A percentile compares a stretch with the other conserved stretches of the same genome.
These are phyloP conservation scores for Polysphondylium violaceum DNA, from an alignment of 78 protist species.

Conservation along the genomic window DNA sequence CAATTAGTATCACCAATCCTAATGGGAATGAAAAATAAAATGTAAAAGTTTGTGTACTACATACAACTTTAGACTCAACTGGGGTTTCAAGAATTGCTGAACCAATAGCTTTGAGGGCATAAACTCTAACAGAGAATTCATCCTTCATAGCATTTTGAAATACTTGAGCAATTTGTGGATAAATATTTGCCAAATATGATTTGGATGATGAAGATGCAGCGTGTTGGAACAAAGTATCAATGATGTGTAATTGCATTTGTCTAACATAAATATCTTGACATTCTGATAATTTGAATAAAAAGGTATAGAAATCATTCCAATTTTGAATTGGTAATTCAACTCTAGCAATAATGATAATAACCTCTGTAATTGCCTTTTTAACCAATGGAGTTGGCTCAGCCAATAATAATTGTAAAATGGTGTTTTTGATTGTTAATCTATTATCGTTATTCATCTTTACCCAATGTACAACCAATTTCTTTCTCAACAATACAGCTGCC, in stretches of 20 bases:
- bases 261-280: not conserved
- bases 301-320: slow-evolving; percentile 67
- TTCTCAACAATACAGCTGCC: slow-evolving; percentile 73
- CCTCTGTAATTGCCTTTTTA: slow-evolving; percentile 51
- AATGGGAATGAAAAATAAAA: too few relatives aligned
- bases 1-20: too few relatives aligned
- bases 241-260: slow-evolving; percentile 50
- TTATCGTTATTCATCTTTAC: not conserved
- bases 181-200: slow-evolving; percentile 2
- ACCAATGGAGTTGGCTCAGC: slow-evolving; percentile 31
- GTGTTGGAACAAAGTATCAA: slow-evolving; percentile 43
- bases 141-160: slow-evolving; percentile 29
- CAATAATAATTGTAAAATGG: slow-evolving; percentile 6
- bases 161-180: slow-evolving; percentile 1
- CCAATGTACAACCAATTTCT: slow-evolving; percentile 82
- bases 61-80: slow-evolving; percentile 1
- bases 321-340: slow-evolving; percentile 47
- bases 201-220: too few relatives aligned
- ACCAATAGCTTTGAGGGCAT: slow-evolving; percentile 64
- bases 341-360: slow-evolving; percentile 51
- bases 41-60: not conserved
- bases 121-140: slow-evolving; percentile 31
- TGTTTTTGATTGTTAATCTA: slow-evolving; percentile 19
- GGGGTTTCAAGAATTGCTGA: slow-evolving; percentile 11
- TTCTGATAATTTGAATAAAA: slow-evolving; percentile 7